A percentile compares a stretch with the other conserved stretches of the same genome.
These are phyloP conservation scores for Fusarium sp. DNA, from an alignment of 2,329 filamentous ascomycete species.

Conservation along the genomic window DNA sequence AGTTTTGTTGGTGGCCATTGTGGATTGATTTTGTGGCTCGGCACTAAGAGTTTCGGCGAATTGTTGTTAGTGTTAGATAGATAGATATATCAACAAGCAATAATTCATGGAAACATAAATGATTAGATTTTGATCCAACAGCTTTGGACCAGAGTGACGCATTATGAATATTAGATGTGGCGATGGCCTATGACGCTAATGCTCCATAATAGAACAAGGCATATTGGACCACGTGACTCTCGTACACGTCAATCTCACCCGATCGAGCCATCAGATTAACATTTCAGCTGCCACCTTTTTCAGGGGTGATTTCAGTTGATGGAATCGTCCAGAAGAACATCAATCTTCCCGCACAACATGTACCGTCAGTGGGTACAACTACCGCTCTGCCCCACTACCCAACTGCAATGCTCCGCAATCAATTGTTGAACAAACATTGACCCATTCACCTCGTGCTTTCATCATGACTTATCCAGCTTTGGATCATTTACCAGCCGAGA, in stretches of 20 bases:
- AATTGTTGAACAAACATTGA: not conserved
- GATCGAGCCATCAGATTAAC: not conserved
- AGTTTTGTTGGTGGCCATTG: conserved; percentile 5
- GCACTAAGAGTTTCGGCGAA: fast-evolving
- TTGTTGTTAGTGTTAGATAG: fast-evolving
- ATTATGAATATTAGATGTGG: conserved; percentile 1
- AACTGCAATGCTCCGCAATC: too few relatives aligned
- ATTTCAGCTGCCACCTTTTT: not conserved
- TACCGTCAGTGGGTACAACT: not conserved
- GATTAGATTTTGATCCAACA: not conserved
- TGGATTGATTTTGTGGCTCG: not conserved
- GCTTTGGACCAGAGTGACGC: not conserved
- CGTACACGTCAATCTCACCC: not conserved
- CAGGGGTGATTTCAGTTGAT: not conserved
- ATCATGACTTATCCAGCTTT: not conserved
- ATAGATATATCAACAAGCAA: not conserved
- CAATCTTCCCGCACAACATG: not conserved
- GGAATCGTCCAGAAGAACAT: not conserved
- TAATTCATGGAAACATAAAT: not conserved
- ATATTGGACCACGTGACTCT: not conserved
- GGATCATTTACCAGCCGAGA: conserved; percentile 2
- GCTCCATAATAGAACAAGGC: conserved; percentile 8
- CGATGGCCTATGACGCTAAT: conserved; percentile 16
- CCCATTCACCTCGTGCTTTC: too few relatives aligned
- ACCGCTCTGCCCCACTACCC: not conserved